Evolutionary conservation across 139 green algal species (phyloP).

Genomic region (Asterochloris erici): DNA sequence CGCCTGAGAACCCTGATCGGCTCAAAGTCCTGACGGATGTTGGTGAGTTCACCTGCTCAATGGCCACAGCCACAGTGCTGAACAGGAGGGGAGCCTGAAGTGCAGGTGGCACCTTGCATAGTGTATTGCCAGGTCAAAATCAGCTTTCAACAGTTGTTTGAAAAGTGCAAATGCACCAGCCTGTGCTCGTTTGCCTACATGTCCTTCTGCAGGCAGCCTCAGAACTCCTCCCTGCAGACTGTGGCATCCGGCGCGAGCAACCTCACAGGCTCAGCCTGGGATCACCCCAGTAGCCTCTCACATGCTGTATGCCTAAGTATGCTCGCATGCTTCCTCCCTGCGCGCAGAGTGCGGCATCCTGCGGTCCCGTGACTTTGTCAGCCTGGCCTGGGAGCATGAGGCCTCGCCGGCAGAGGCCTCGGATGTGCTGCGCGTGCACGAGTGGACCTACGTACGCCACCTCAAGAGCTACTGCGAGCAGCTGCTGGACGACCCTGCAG

Average conservation of each 20-base stretch:
- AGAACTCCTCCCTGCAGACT: neutral
- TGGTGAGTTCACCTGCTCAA: constrained; percentile 6
- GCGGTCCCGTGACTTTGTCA: constrained; percentile 45
- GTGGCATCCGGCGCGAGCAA: neutral
- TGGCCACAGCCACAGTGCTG: neutral
- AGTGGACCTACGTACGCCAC: constrained; percentile 78
- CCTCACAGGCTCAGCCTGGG: too few species aligned
- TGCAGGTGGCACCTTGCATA: neutral
- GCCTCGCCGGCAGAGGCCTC: neutral
- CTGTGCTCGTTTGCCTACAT: neutral
- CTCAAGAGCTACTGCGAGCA: constrained; percentile 56
- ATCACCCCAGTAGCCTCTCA: neutral
- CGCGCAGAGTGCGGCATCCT: constrained; percentile 52
- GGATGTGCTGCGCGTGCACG: constrained; percentile 82
- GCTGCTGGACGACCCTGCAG: constrained; percentile 39
- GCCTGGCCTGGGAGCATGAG: constrained; percentile 51
- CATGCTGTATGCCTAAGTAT: neutral
- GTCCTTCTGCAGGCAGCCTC: too few species aligned
- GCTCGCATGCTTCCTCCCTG: too few species aligned
- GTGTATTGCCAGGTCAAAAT: too few species aligned
- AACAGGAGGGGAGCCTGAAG: neutral
- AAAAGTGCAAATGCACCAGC: neutral
- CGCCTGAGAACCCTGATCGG: constrained; percentile 83
- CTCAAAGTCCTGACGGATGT: constrained; percentile 62
- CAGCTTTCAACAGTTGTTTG: too few species aligned